These are phyloP conservation scores for Neurospora tetrasperma DNA, from an alignment of 495 filamentous ascomycete genomes.

Conservation along the genomic window DNA sequence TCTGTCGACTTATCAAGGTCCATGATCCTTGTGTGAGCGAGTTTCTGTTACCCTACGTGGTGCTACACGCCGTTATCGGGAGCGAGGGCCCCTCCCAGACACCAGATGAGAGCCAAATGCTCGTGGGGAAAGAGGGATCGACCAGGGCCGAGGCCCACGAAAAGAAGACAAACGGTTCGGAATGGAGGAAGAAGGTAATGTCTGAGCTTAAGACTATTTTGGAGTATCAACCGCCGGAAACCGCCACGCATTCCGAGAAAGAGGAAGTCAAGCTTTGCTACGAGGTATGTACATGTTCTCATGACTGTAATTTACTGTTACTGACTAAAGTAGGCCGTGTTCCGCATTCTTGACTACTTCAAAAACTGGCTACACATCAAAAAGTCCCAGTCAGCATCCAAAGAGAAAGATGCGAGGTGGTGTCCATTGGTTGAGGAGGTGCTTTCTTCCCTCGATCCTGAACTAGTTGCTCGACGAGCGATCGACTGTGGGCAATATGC, in stretches of 20 bases:
- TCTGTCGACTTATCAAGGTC: constrained; percentile 67
- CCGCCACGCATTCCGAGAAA: constrained; percentile 42
- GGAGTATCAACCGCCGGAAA: constrained; percentile 43
- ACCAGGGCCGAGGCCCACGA: not conserved
- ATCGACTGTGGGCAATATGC: constrained; percentile 89
- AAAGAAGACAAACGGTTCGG: constrained; percentile 37
- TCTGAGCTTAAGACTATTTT: constrained; percentile 63
- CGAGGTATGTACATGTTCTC: constrained; percentile 47
- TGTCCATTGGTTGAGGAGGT: constrained; percentile 27
- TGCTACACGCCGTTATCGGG: constrained; percentile 63
- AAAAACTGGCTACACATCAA: constrained; percentile 82
- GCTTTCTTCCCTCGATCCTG: constrained; percentile 65
- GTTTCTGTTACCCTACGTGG: constrained; percentile 78
- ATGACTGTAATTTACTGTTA: not conserved
- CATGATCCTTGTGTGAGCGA: constrained; percentile 74
- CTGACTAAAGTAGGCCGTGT: constrained; percentile 55
- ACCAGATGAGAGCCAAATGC: not conserved
- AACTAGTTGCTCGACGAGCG: constrained; percentile 73
- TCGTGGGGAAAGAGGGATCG: not conserved
- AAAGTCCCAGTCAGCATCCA: constrained; percentile 17
- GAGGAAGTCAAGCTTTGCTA: constrained; percentile 72
- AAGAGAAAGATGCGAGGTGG: constrained; percentile 24
- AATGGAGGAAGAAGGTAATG: constrained; percentile 56
- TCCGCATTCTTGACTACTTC: constrained; percentile 82
- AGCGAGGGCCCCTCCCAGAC: constrained; percentile 18